A percentile compares a stretch with the other conserved stretches of the same genome.
These are phyloP conservation scores for Quercus cerris DNA, from an alignment of 306 rosid species.

Conservation along the genomic window DNA sequence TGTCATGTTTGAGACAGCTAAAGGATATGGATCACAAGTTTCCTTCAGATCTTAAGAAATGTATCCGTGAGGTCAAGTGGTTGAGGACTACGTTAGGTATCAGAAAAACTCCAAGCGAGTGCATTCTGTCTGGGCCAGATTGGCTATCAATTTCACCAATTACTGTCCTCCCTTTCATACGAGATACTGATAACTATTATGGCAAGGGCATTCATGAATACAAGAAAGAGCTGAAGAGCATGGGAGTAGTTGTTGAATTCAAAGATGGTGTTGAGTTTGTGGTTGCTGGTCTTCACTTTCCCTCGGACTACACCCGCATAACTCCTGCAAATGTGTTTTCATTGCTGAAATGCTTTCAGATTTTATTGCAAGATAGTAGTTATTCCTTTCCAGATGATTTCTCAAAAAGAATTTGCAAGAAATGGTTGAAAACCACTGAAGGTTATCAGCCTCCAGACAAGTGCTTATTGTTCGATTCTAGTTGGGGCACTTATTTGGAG, in stretches of 20 bases:
- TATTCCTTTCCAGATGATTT: constrained; percentile 30
- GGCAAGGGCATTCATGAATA: constrained; percentile 43
- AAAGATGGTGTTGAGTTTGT: constrained; percentile 51
- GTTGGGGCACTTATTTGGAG: constrained; percentile 38
- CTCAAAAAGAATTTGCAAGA: constrained; percentile 28
- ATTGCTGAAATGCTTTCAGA: constrained; percentile 47
- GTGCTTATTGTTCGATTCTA: constrained; percentile 49
- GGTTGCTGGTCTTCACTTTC: constrained; percentile 34
- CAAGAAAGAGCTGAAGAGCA: constrained; percentile 50
- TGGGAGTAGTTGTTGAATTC: constrained; percentile 50
- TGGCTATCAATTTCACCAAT: constrained; percentile 61
- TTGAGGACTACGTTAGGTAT: constrained; percentile 47
- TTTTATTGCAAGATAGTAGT: constrained; percentile 1
- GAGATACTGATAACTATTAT: constrained; percentile 40
- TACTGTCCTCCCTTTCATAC: constrained; percentile 62
- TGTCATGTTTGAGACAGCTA: constrained; percentile 44
- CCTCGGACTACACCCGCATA: constrained; percentile 33
- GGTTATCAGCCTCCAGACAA: constrained; percentile 53
- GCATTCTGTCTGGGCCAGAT: constrained; percentile 57
- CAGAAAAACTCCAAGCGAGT: constrained; percentile 40
- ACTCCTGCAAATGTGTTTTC: constrained; percentile 42
- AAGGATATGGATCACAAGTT: constrained; percentile 20
- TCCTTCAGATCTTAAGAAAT: constrained; percentile 25
- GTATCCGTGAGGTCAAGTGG: constrained; percentile 39
- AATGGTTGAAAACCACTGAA: constrained; percentile 61